Evolutionary conservation across 257 asterid species (phyloP), one percentile per base, ranked within the genome.

Genomic region (Penstemon newberryi): DNA sequence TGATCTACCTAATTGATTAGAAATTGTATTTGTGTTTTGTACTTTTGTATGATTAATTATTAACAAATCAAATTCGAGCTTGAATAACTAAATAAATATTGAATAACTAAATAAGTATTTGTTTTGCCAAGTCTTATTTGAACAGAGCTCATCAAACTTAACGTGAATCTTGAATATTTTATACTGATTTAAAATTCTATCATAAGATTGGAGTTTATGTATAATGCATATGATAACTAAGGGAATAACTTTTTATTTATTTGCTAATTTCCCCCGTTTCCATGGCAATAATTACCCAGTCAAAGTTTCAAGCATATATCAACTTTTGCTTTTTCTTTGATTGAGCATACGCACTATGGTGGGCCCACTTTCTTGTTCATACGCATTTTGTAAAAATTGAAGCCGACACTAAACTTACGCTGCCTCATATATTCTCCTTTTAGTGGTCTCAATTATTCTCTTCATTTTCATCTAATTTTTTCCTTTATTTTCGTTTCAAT

Each of bases 291-390:
- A 55, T 62, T 77, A 36, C 13, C 38, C 70, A 66, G 76, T 78
- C 76, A 78, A 73, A 70, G 60, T 4, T 69, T 39, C 56, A 4
- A 0, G 19, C 54, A 41, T 18, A 40, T 37, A 39, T 42, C 43
- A 39, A 56, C 79, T 78, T 78, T 78, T 65, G 71, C 79, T 78
- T 73, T 77, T 63, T 49, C 12, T 37, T 71, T 66, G 33, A 25
- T 25, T 58, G 78, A 61, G 69, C 68, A 72, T 77, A 51, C 50
- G 39, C 36, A 5, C 33, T 46, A 49, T 49, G 11, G 54, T 59
- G 2, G 82, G 73, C 57, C 74, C 79, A 73, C 82, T 51, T 19
- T 69, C 47, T 46, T 60, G 63, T 77, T 73, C 63, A 54, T 60
- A 62, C 77, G 72, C 72, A 73, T 62, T 65, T 62, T 67, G 58